A percentile compares a stretch with the other conserved stretches of the same genome.
These are phyloP conservation scores for Trametes pubescens DNA, from an alignment of 1,284 basidiomycete species.

Conservation along the genomic window DNA sequence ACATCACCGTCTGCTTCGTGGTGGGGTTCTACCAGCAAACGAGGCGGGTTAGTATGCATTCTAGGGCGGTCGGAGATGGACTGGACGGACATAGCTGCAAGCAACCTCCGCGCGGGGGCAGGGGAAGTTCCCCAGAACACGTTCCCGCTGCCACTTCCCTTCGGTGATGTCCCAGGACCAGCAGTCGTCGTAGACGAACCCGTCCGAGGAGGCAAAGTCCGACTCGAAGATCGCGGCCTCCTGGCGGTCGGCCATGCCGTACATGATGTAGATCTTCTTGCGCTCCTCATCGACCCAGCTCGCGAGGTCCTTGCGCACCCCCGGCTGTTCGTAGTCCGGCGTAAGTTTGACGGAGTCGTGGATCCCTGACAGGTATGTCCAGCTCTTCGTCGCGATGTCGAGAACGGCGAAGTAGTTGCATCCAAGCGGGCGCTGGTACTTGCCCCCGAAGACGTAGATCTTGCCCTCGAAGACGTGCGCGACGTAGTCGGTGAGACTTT, in stretches of 20 bases:
- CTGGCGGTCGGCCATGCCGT: constrained; percentile 47
- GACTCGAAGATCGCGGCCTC: constrained; percentile 36
- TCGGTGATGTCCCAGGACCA: constrained; percentile 50
- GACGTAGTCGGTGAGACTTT: constrained; percentile 37
- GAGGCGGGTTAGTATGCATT: not conserved
- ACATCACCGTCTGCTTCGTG: constrained; percentile 48
- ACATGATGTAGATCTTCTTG: constrained; percentile 46
- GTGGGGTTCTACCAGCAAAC: constrained; percentile 42
- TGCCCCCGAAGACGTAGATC: constrained; percentile 42
- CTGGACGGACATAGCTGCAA: constrained; percentile 45
- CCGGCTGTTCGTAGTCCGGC: constrained; percentile 33
- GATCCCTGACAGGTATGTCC: constrained; percentile 35
- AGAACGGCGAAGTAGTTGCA: constrained; percentile 38
- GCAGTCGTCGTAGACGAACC: constrained; percentile 48
- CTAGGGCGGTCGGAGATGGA: not conserved
- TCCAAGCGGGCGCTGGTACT: constrained; percentile 30
- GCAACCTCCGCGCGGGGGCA: constrained; percentile 49
- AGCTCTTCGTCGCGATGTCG: constrained; percentile 35
- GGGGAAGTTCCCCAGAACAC: constrained; percentile 48
- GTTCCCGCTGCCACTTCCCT: constrained; percentile 47
- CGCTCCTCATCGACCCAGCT: constrained; percentile 43
- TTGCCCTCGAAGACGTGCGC: constrained; percentile 39
- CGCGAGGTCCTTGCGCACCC: constrained; percentile 43
- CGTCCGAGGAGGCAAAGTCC: constrained; percentile 37
- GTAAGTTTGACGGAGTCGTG: constrained; percentile 12